Evolutionary conservation across 2,329 filamentous ascomycete genomes (phyloP).

Genomic region (Magnaporthiopsis poae): DNA sequence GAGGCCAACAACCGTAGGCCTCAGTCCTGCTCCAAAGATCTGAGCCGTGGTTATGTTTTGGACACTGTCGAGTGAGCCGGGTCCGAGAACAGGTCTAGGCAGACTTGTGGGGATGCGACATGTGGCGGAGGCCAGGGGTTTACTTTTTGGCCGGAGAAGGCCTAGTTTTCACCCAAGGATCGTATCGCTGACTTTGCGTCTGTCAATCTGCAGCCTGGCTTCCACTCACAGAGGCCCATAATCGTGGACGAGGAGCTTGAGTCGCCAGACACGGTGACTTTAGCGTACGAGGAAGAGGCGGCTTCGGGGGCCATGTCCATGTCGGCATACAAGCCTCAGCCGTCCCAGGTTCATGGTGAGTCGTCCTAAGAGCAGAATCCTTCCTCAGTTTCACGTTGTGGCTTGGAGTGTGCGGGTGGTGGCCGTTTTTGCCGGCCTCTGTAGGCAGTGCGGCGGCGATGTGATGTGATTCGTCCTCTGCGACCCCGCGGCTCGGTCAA

Average conservation of each 20-base stretch:
- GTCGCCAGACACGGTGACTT: slow-evolving; percentile 46
- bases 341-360: slow-evolving; percentile 74
- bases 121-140: too few species aligned
- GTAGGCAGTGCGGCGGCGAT: background rate
- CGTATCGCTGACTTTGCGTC: background rate
- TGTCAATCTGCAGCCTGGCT: slow-evolving; percentile 33
- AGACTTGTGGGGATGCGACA: background rate
- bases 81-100: background rate
- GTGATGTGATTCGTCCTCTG: background rate
- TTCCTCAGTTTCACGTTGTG: background rate
- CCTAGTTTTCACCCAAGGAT: background rate
- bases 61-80: background rate
- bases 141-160: background rate
- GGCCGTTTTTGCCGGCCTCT: background rate
- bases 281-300: slow-evolving; percentile 47
- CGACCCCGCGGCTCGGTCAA: background rate
- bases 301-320: slow-evolving; percentile 55
- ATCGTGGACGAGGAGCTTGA: slow-evolving; percentile 50
- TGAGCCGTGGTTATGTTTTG: background rate
- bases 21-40: background rate
- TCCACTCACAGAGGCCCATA: slow-evolving; percentile 44
- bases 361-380: slow-evolving; percentile 20
- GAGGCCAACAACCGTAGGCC: background rate
- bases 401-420: too few species aligned
- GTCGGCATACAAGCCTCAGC: slow-evolving; percentile 73